phyloP scores from a whole-genome alignment of 2,329 filamentous ascomycete species.

The Aspergillus sp. region DNA sequence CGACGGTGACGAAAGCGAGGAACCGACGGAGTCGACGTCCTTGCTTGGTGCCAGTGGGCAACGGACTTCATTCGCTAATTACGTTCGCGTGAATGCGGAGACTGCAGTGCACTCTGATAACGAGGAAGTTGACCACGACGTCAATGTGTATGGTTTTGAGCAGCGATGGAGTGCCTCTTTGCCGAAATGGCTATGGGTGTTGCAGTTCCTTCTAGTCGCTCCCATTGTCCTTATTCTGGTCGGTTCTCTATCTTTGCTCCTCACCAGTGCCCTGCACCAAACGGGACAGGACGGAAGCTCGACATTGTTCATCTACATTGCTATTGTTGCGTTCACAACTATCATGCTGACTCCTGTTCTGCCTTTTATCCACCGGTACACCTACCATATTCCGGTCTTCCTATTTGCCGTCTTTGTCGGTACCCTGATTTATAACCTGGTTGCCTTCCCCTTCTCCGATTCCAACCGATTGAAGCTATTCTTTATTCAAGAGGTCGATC shows the following conservation, averaged over 20 bases:
- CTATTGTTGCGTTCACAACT: conserved; percentile 69
- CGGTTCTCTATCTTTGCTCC: conserved; percentile 74
- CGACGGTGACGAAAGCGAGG: conserved; percentile 41
- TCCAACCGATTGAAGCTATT: conserved; percentile 82
- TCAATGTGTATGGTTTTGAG: conserved; percentile 67
- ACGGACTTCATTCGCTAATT: conserved; percentile 60
- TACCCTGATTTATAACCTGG: conserved; percentile 83
- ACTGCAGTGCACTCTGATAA: conserved; percentile 31
- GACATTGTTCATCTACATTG: conserved; percentile 71
- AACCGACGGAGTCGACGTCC: conserved; percentile 60
- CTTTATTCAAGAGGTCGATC: conserved; percentile 80
- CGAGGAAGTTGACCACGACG: conserved; percentile 33
- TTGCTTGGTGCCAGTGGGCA: conserved; percentile 55
- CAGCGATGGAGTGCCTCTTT: conserved; percentile 83
- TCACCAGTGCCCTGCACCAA: conserved; percentile 74
- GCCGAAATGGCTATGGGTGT: conserved; percentile 82
- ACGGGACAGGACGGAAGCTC: conserved; percentile 83
- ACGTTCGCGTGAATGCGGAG: conserved; percentile 47
- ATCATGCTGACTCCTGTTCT: conserved; percentile 75
- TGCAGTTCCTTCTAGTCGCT: conserved; percentile 80
- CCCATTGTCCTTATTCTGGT: conserved; percentile 78
- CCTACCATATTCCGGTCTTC: conserved; percentile 78
- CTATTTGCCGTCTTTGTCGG: conserved; percentile 73
- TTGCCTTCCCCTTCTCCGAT: conserved; percentile 84
- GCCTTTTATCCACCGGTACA: conserved; percentile 86